phyloP scores from a whole-genome alignment of 2,329 filamentous ascomycete genomes.

The Ascochyta fabae region DNA sequence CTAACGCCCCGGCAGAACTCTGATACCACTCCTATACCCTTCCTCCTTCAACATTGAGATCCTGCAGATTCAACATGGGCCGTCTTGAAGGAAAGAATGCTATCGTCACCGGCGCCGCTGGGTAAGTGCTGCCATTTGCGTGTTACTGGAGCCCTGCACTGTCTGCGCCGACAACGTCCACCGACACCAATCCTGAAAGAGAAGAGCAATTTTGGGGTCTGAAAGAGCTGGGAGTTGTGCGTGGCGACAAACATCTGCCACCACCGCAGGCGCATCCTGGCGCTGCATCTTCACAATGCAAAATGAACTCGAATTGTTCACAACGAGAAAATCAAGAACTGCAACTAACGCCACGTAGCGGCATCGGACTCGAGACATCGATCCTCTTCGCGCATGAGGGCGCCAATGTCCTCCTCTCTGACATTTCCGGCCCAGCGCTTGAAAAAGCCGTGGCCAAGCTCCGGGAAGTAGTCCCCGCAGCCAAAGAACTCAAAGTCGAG shows the following conservation, averaged over 20 bases:
- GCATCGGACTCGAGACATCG: constrained; percentile 89
- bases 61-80: constrained; percentile 47
- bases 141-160: neutral
- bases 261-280: neutral
- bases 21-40: constrained; percentile 9
- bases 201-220: neutral
- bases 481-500: constrained; percentile 61
- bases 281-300: neutral
- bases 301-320: neutral
- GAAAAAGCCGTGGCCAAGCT: constrained; percentile 78
- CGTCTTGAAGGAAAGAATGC: constrained; percentile 71
- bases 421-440: constrained; percentile 80
- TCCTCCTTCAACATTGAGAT: constrained; percentile 7
- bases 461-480: constrained; percentile 70
- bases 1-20: constrained; percentile 12
- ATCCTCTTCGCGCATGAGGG: constrained; percentile 92
- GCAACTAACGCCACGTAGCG: constrained; percentile 59
- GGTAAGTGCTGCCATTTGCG: constrained; percentile 63
- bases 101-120: constrained; percentile 83
- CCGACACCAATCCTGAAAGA: neutral
- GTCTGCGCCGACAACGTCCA: neutral
- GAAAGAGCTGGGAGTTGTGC: neutral
- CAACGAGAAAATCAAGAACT: neutral
- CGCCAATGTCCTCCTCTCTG: constrained; percentile 82
- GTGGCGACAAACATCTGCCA: constrained; percentile 3